Evolutionary conservation across 805 yeast species (phyloP).

Genomic region (Hyphopichia homilentoma): DNA sequence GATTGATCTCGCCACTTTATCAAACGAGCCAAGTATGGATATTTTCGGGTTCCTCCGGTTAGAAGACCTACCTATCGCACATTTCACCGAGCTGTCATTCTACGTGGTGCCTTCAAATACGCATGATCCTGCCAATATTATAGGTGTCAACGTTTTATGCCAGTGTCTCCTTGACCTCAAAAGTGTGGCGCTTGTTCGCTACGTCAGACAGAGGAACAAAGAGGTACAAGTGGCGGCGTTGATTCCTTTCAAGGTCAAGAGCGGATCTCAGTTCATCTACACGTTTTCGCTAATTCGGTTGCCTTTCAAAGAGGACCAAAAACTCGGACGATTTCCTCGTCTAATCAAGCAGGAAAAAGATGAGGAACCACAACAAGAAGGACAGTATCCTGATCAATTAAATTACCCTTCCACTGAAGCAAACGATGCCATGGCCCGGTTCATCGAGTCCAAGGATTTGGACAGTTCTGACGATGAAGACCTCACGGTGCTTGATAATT

Average conservation of each 20-base stretch:
- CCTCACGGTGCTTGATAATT: constrained; percentile 6
- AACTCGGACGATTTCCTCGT: constrained; percentile 49
- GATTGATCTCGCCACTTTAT: constrained; percentile 39
- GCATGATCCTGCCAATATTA: constrained; percentile 31
- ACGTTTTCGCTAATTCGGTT: constrained; percentile 51
- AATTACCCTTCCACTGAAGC: constrained; percentile 5
- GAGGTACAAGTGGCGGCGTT: constrained; percentile 52
- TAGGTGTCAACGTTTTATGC: constrained; percentile 41
- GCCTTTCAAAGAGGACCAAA: constrained; percentile 76
- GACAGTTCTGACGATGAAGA: constrained; percentile 9
- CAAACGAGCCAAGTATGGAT: constrained; percentile 54
- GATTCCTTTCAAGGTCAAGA: constrained; percentile 38
- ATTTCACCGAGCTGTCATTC: constrained; percentile 55
- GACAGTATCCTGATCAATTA: too few species aligned
- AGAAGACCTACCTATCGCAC: constrained; percentile 53
- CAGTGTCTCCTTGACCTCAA: constrained; percentile 48
- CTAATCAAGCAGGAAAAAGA: constrained; percentile 11
- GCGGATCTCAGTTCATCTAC: constrained; percentile 16
- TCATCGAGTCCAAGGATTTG: constrained; percentile 23
- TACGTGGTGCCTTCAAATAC: constrained; percentile 43
- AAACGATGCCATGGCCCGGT: constrained; percentile 29
- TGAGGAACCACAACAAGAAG: constrained; percentile 3
- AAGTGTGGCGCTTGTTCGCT: constrained; percentile 57
- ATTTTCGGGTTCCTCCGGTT: constrained; percentile 55
- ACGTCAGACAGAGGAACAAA: constrained; percentile 47